Conservation (phyloP, 2,329 filamentous ascomycete genomes). For the Ophiostoma novo-ulmi region DNA sequence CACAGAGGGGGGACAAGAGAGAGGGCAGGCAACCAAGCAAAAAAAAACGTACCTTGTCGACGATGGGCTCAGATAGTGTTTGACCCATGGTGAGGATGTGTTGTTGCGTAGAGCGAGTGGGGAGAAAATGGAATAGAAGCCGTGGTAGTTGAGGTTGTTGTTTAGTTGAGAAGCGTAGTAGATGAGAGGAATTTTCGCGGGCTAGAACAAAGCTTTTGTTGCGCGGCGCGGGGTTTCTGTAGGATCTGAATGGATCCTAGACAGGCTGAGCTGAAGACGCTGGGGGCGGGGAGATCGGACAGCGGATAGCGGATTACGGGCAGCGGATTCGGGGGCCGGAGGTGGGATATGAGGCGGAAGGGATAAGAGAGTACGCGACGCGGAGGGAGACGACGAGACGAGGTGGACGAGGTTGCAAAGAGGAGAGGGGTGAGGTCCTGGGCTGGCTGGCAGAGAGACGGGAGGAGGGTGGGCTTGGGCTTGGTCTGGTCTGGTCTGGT, state of each 20-base stretch:
- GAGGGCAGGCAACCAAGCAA: conserved; percentile 13
- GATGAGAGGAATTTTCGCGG: conserved; percentile 16
- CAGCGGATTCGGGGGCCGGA: conserved; percentile 18
- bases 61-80: conserved; percentile 96
- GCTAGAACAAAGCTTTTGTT: conserved; percentile 13
- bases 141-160: conserved; percentile 12
- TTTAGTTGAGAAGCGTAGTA: conserved; percentile 1
- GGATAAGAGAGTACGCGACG: conserved; percentile 27
- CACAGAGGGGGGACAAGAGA: background rate
- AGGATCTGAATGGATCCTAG: conserved; percentile 10
- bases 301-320: conserved; percentile 12
- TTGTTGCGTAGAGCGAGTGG: conserved; percentile 17
- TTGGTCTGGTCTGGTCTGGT: background rate
- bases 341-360: conserved; percentile 3
- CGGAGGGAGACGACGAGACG: conserved; percentile 29
- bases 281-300: background rate
- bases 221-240: conserved; percentile 16
- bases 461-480: conserved; percentile 20
- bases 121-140: background rate
- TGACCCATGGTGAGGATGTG: conserved; percentile 72
- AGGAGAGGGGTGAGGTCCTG: conserved; percentile 29
- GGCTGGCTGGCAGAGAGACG: conserved; percentile 24
- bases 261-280: conserved; percentile 1
- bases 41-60: conserved; percentile 79
- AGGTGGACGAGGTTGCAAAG: conserved; percentile 17